These are phyloP conservation scores for Zanthoxylum bungeanum DNA, from an alignment of 345 rosid species.

Conservation along the genomic window DNA sequence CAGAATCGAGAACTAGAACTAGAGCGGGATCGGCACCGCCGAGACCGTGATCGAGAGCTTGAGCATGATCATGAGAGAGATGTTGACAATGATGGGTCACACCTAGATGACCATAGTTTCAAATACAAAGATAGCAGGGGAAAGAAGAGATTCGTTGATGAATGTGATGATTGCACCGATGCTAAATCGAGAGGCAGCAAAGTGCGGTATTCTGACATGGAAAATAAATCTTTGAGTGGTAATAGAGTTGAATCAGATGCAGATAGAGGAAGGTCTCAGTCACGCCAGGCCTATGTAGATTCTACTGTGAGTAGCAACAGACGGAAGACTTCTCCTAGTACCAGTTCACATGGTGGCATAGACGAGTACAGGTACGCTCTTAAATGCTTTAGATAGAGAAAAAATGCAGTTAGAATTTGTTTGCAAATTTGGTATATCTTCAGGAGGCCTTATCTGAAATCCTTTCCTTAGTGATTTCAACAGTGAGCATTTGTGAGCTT, in stretches of 20 bases:
- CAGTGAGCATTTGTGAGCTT: background rate
- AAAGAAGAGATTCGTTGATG: slow-evolving; percentile 69
- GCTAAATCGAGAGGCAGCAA: slow-evolving; percentile 38
- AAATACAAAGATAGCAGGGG: slow-evolving; percentile 62
- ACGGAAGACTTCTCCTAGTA: slow-evolving; percentile 46
- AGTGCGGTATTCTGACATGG: slow-evolving; percentile 36
- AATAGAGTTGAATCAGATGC: slow-evolving; percentile 57
- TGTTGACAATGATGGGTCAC: slow-evolving; percentile 34
- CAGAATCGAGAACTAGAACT: slow-evolving; percentile 27
- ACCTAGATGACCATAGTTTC: slow-evolving; percentile 49
- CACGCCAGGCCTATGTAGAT: slow-evolving; percentile 58
- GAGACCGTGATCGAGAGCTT: slow-evolving; percentile 20
- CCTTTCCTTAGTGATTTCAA: background rate
- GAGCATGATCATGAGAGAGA: slow-evolving; percentile 44
- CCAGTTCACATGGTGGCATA: slow-evolving; percentile 52
- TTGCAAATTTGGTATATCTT: background rate
- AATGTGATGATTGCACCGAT: slow-evolving; percentile 50
- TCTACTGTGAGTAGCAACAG: slow-evolving; percentile 30
- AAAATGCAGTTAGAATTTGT: too few species aligned
- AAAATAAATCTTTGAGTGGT: slow-evolving; percentile 41
- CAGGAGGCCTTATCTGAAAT: background rate
- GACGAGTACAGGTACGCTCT: slow-evolving; percentile 64
- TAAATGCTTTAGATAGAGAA: background rate
- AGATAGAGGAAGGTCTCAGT: slow-evolving; percentile 64
- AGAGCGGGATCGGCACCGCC: slow-evolving; percentile 31